Base-by-base conservation (phyloP, 345 rosid genomes). In the Pugionium cornutum region DNA sequence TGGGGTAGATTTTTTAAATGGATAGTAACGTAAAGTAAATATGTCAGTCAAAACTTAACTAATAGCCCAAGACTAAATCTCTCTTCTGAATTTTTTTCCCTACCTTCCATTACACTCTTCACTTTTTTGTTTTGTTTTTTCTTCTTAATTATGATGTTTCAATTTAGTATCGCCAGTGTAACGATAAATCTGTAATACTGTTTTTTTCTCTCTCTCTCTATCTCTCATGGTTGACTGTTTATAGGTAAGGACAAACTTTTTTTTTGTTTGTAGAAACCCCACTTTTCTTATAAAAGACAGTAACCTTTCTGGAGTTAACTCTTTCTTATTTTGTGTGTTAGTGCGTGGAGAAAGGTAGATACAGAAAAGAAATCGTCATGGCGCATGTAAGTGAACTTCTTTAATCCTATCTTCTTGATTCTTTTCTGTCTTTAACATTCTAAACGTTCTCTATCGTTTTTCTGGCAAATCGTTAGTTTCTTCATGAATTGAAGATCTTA, bases 251-350 rank as follows among this genome's bases (percentile, higher is more conserved):
- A 44, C 73, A 51, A 2, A 7, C 26, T 58, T 0, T 9, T 31
- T 26, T 30, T 31, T 34, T 34, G 2, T 37, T 37, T 7, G 9
- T 48, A 48, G 11, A 39, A 48, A 69, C 53, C 71, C 66, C 48
- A 58, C 66, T 58, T 42, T 45, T 58, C 25, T 45, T 72, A 72
- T 58, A 72, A 72, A 72, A 72, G 66, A 72, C 61, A 18, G 57
- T 50, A 64, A 66, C 67, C 66, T 66, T 72, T 72, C 48, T 58
- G 36, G 43, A 72, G 61, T 35, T 51, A 4, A 58, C 31, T 45
- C 76, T 72, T 58, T 65, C 55, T 51, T 65, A 64, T 72, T 65
- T 63, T 65, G 66, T 65, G 76, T 72, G 71, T 72, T 65, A 50
- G 66, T 58, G 61, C 53, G 11, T 63, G 35, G 64, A 56, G 44